Percentiles rank a stretch among this genome's conserved stretches.
These are phyloP conservation scores for Annulohypoxylon moriforme DNA, from an alignment of 495 filamentous ascomycete species.

Conservation along the genomic window DNA sequence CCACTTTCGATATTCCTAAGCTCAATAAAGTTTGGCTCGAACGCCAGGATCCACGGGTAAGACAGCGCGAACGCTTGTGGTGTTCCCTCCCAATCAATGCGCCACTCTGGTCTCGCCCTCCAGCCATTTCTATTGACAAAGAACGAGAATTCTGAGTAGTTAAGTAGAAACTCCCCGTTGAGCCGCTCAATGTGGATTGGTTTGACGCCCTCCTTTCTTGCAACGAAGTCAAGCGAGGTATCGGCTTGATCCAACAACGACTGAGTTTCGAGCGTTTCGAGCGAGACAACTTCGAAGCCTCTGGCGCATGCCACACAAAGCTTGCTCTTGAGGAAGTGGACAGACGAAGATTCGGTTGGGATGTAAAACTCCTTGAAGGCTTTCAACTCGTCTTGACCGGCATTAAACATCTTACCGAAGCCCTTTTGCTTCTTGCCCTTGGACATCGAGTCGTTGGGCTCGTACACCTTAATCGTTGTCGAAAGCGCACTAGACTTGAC, in stretches of 20 bases:
- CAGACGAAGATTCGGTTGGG: conserved; percentile 92
- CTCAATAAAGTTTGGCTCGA: conserved; percentile 99
- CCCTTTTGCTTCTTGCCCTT: conserved; percentile 92
- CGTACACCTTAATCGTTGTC: conserved; percentile 96
- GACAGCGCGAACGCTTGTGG: conserved; percentile 92
- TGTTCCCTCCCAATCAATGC: conserved; percentile 95
- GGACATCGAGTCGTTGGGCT: conserved; percentile 91
- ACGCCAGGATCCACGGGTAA: conserved; percentile 95
- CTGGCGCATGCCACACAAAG: conserved; percentile 94
- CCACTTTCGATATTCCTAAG: conserved; percentile 93
- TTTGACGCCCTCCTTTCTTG: conserved; percentile 88
- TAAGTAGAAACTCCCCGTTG: conserved; percentile 95
- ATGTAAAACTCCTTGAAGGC: conserved; percentile 99
- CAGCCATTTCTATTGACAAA: conserved; percentile 99
- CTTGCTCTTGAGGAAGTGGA: conserved; percentile 97
- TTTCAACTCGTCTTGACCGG: conserved; percentile 91
- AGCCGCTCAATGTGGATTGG: conserved; percentile 98
- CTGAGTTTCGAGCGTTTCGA: conserved; percentile 97
- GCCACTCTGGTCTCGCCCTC: conserved; percentile 95
- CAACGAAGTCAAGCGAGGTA: conserved; percentile 96
- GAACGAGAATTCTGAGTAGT: conserved; percentile 98
- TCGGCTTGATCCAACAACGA: conserved; percentile 97
- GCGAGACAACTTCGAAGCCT: conserved; percentile 96
- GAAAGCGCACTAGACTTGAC: conserved; percentile 91
- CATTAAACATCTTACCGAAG: conserved; percentile 92